Percentiles rank a stretch among this genome's conserved stretches.
Conservation (phyloP, 495 filamentous ascomycete species). For the Podospora pseudoanserina region DNA sequence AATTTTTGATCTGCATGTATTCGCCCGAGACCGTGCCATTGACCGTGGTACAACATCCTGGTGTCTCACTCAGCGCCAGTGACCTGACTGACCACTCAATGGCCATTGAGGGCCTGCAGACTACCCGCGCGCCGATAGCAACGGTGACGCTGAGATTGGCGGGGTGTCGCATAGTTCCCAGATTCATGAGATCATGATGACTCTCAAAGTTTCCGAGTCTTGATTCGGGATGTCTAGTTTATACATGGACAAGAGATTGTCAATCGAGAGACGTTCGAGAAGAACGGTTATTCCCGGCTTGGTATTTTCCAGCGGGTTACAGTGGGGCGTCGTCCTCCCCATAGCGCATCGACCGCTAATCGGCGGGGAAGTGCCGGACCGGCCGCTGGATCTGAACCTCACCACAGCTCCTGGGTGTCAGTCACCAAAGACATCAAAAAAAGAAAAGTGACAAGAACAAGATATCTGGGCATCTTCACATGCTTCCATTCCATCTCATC, state of each 20-base stretch:
- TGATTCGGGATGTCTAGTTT: neutral
- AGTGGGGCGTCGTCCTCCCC: neutral
- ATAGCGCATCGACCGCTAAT: neutral
- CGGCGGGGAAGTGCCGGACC: neutral
- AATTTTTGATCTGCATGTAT: neutral
- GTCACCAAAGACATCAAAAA: too few species aligned
- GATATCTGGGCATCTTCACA: neutral
- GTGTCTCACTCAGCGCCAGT: neutral
- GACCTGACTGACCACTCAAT: neutral
- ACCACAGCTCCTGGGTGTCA: too few species aligned
- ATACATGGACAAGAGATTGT: neutral
- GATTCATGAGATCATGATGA: neutral
- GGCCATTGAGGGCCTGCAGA: neutral
- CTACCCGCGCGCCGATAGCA: neutral
- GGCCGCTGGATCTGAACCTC: conserved; percentile 40
- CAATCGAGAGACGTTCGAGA: neutral
- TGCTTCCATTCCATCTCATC: neutral
- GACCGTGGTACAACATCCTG: neutral
- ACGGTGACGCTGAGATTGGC: neutral
- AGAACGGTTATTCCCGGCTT: conserved; percentile 1
- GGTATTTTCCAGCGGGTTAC: neutral
- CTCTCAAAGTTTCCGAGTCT: neutral
- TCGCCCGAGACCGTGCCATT: neutral
- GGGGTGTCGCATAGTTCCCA: neutral
- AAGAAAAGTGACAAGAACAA: neutral